phyloP scores from a whole-genome alignment of 2,329 filamentous ascomycete genomes.

The Dactylellina parvicollis region DNA sequence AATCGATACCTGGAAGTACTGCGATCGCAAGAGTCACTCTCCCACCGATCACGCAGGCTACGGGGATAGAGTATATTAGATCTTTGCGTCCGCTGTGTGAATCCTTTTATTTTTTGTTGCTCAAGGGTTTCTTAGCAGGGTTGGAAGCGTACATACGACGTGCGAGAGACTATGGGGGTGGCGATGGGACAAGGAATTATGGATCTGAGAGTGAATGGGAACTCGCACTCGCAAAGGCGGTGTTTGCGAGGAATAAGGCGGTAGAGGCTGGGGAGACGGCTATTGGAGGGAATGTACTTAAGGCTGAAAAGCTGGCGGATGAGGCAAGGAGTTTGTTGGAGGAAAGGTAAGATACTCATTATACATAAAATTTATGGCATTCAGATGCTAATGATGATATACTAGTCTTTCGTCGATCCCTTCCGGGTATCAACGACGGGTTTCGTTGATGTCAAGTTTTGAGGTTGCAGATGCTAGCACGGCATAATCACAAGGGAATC shows the following conservation, averaged over 20 bases:
- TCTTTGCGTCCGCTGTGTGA: conserved; percentile 43
- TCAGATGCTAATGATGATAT: neutral
- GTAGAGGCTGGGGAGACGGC: conserved; percentile 44
- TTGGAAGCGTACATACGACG: conserved; percentile 50
- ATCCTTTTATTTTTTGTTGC: conserved; percentile 45
- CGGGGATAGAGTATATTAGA: conserved; percentile 40
- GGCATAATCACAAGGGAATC: neutral
- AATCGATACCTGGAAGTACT: conserved; percentile 34
- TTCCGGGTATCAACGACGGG: conserved; percentile 34
- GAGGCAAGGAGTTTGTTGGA: conserved; percentile 34
- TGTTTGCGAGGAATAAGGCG: conserved; percentile 46
- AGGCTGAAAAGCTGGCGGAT: conserved; percentile 34
- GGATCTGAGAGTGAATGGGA: conserved; percentile 45
- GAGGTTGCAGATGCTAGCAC: conserved; percentile 45
- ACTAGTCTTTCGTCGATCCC: conserved; percentile 42
- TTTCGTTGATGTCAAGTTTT: conserved; percentile 49
- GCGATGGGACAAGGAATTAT: conserved; percentile 43
- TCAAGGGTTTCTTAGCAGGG: conserved; percentile 48
- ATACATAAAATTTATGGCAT: neutral
- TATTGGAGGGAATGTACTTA: conserved; percentile 28
- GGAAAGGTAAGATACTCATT: conserved; percentile 23
- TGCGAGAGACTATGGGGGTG: conserved; percentile 42
- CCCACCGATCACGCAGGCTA: conserved; percentile 47
- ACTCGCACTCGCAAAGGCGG: conserved; percentile 42
- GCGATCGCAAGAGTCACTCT: conserved; percentile 43